Conservation (phyloP, 345 rosid genomes). For the Melaleuca quinquenervia region DNA sequence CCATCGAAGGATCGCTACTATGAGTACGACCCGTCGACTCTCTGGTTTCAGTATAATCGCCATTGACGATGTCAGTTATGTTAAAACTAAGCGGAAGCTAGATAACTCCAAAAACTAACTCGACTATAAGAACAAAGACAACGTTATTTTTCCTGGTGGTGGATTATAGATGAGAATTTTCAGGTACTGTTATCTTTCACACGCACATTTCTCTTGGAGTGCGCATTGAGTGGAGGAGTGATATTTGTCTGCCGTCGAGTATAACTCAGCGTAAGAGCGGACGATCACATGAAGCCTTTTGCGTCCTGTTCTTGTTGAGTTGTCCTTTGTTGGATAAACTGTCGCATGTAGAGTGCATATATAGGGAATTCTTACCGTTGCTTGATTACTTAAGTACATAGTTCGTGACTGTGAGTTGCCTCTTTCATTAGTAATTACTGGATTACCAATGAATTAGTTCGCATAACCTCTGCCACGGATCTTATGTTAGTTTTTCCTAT, state of each 20-base stretch:
- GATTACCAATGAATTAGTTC: background rate
- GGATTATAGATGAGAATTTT: background rate
- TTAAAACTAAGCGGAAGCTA: background rate
- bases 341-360: background rate
- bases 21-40: background rate
- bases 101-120: background rate
- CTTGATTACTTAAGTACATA: background rate
- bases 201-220: background rate
- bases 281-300: background rate
- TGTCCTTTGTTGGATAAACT: background rate
- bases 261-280: background rate
- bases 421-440: background rate
- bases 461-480: background rate
- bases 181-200: background rate
- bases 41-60: background rate
- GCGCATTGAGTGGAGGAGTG: background rate
- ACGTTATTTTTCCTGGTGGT: background rate
- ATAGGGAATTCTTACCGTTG: background rate
- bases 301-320: background rate
- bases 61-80: background rate
- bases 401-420: background rate
- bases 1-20: background rate
- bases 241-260: background rate
- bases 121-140: background rate
- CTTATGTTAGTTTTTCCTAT: background rate